Percentiles rank a stretch among this genome's conserved stretches.
phyloP scores from a whole-genome alignment of 2,329 filamentous ascomycete species.

The Colletotrichum coccodes region DNA sequence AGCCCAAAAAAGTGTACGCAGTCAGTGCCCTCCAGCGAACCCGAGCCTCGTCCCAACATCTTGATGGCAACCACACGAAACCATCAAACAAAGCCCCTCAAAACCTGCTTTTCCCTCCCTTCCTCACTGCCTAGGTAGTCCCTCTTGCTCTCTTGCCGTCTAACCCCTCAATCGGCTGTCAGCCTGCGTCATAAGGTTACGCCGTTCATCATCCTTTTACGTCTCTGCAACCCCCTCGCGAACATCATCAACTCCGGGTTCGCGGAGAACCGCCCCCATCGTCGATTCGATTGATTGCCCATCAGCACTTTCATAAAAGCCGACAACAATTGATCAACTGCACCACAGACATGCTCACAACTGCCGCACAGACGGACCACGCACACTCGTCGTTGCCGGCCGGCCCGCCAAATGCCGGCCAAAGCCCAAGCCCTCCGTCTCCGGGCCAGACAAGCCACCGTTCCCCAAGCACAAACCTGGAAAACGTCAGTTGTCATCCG shows the following conservation, averaged over 20 bases:
- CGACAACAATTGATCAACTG: background rate
- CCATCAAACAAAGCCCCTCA: slow-evolving; percentile 21
- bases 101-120: background rate
- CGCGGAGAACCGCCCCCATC: background rate
- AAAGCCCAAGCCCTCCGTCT: background rate
- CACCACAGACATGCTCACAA: background rate
- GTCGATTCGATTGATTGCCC: background rate
- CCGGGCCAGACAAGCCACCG: background rate
- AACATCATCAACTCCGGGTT: slow-evolving; percentile 9
- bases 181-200: background rate
- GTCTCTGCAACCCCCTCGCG: background rate
- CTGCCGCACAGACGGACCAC: background rate
- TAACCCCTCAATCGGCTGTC: background rate
- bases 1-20: background rate
- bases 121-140: background rate
- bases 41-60: slow-evolving; percentile 4
- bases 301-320: background rate
- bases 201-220: background rate
- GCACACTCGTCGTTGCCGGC: background rate
- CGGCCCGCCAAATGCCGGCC: background rate
- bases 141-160: background rate
- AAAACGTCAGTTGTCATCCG: background rate
- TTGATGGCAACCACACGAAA: slow-evolving; percentile 25
- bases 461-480: background rate
- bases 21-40: background rate